Evolutionary conservation across 1,284 basidiomycete genomes (phyloP), one percentile per base, ranked within the genome.

Genomic region (Puccinia hordei): DNA sequence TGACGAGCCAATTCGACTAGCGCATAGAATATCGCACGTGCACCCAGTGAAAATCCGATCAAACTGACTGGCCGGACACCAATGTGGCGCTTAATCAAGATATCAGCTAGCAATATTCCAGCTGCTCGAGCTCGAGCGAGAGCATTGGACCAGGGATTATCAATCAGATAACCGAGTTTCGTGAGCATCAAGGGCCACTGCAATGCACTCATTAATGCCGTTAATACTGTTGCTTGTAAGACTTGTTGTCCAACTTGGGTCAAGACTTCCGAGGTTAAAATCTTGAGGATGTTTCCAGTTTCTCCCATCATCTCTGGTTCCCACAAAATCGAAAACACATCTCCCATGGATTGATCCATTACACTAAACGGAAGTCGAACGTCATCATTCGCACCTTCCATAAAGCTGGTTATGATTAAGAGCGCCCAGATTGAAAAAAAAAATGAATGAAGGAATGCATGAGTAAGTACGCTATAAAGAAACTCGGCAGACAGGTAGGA

Each of bases 231-330:
- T 0, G 93, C 91, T 83, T 92, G 91, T n/a, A 98, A 87, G 0
- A 95, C 92, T 27, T 94, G 94, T 86, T 94, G 90, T 19, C 92
- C 92, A 13, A 95, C 90, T 85, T 95, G 93, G 0, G 93, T 91
- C 49, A 97, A 87, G 19, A 97, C 91, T 84, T 97, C 95, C 44
- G 90, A 88, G 0, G 93, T 95, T 61, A 97, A 87, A 83, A 98
- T 96, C 86, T 90, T 91, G 82, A 98, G 86, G 0, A 94, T 94
- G 83, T 91, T 91, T 82, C 95, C 95, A 19, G 94, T 95, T 86
- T 97, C 95, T 81, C 89, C 89, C 86, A 98, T 95, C 93, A 97
- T 98, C 85, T 97, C 94, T 0, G 95, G 95, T 84, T 98, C 95
- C 95, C 95, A 98, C 1, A 94, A 88, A 0, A 95, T 90, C 82